Conservation (phyloP, 1,284 basidiomycete genomes). For the Sporisorium scitamineum region DNA sequence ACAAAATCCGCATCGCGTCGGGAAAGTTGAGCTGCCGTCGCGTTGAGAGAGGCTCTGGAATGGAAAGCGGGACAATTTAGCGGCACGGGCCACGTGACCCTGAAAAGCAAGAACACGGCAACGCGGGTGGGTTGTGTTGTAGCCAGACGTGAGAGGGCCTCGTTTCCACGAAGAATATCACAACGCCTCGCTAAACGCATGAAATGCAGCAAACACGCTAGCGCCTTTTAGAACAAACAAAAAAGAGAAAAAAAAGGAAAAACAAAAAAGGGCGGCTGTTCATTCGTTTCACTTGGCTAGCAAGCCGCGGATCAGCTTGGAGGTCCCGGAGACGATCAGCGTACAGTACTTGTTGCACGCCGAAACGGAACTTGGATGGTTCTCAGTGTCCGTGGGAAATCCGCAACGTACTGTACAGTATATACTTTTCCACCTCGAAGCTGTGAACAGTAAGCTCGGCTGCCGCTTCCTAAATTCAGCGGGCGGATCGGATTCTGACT, state of each 20-base stretch:
- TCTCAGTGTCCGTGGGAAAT: too few species aligned
- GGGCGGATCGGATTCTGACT: not conserved
- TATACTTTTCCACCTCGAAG: too few species aligned
- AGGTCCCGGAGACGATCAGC: too few species aligned
- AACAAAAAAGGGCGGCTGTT: not conserved
- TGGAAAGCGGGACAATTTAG: too few species aligned
- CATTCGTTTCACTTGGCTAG: not conserved
- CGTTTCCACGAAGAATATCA: not conserved
- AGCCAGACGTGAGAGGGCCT: too few species aligned
- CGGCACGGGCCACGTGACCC: conserved; percentile 9
- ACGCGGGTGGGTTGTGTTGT: too few species aligned
- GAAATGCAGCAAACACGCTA: not conserved
- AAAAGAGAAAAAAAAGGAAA: not conserved
- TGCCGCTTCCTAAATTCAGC: not conserved
- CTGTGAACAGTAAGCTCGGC: not conserved
- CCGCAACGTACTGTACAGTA: too few species aligned
- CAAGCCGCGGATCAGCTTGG: too few species aligned
- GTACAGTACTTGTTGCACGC: too few species aligned
- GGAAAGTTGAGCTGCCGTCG: conserved; percentile 4
- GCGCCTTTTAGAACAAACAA: conserved; percentile 4
- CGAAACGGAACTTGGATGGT: too few species aligned
- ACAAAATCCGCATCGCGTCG: not conserved
- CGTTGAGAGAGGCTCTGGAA: not conserved
- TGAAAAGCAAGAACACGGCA: not conserved
- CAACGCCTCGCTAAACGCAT: conserved; percentile 4